Evolutionary conservation across 202 grass and related monocot species (phyloP), one percentile per base, ranked within the genome.

Genomic region (Hordeum pubiflorum): DNA sequence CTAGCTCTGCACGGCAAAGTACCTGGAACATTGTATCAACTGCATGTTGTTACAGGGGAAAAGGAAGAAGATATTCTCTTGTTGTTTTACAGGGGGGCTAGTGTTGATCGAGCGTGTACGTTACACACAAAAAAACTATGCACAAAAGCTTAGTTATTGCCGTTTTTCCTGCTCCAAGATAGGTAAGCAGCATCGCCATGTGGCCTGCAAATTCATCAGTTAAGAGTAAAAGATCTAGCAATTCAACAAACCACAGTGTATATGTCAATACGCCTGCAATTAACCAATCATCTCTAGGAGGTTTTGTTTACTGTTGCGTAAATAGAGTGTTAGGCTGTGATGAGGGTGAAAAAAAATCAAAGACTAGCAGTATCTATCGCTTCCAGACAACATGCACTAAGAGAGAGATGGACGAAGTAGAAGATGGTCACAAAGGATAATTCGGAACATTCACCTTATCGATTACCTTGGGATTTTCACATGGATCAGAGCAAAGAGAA

Each of bases 401-500:
- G 17, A 46, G 55, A 73, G 10, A 29, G 31, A 50, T 5, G 18
- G 7, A 14, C 10, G 14, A 20, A 4, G 10, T 46, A 39, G 33
- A 55, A 79, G 37, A 41, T 18, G 10, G 43, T 22, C 17, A 39
- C 23, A 76, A 3, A n/a, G 26, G 58, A 69, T 52, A 63, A 21
- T 6, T 73, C 57, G 1, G n/a, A 32, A 31, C 43, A 72, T 73
- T 73, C 26, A 73, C 8, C 36, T 41, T 17, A 24, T 27, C 57
- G 61, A 43, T 80, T 85, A 98, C 96, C 92, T 98, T 88, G 92
- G 92, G 82, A 86, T 85, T 80, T 91, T 98, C 33, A 87, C 90
- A 85, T 95, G 90, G 63, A 93, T 86, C 62, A 98, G 66, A 81
- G 90, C 88, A 84, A 98, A 95, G 14, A 93, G 78, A 85, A 98